phyloP scores from a whole-genome alignment of 192 early-diverging fungal genomes.

The Mortierella hygrophila region DNA sequence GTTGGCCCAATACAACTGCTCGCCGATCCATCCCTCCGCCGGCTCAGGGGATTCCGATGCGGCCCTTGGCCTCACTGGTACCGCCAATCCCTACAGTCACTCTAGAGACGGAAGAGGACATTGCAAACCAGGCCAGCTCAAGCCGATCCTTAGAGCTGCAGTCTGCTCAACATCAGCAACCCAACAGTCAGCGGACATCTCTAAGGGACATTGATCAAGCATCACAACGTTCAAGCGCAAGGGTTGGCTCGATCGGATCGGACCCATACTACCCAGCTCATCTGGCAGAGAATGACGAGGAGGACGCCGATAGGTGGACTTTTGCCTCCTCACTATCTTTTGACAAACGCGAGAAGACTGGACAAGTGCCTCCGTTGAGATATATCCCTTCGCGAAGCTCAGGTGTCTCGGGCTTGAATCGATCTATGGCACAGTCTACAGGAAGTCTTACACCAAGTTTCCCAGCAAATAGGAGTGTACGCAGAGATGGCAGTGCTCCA shows the following conservation, averaged over 20 bases:
- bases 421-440: slow-evolving; percentile 26
- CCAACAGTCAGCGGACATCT: neutral
- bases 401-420: neutral
- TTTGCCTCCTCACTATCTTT: slow-evolving; percentile 53
- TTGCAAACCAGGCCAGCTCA: neutral
- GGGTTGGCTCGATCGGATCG: slow-evolving; percentile 21
- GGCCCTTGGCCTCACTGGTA: slow-evolving; percentile 2
- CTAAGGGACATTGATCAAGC: neutral
- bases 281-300: slow-evolving; percentile 46
- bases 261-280: slow-evolving; percentile 36
- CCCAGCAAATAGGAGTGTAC: slow-evolving; percentile 14
- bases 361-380: slow-evolving; percentile 18
- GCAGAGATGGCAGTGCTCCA: slow-evolving; percentile 17
- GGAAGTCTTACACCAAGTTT: slow-evolving; percentile 19
- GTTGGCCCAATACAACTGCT: slow-evolving; percentile 8
- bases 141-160: slow-evolving; percentile 8
- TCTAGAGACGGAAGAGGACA: neutral
- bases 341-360: slow-evolving; percentile 32
- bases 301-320: slow-evolving; percentile 56
- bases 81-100: neutral
- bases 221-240: neutral
- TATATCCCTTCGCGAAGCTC: slow-evolving; percentile 31
- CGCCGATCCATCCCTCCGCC: slow-evolving; percentile 11
- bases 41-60: slow-evolving; percentile 14
- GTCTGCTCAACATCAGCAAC: neutral